These are phyloP conservation scores for Fraxinus platypoda DNA, from an alignment of 305 asterid species.

Conservation along the genomic window DNA sequence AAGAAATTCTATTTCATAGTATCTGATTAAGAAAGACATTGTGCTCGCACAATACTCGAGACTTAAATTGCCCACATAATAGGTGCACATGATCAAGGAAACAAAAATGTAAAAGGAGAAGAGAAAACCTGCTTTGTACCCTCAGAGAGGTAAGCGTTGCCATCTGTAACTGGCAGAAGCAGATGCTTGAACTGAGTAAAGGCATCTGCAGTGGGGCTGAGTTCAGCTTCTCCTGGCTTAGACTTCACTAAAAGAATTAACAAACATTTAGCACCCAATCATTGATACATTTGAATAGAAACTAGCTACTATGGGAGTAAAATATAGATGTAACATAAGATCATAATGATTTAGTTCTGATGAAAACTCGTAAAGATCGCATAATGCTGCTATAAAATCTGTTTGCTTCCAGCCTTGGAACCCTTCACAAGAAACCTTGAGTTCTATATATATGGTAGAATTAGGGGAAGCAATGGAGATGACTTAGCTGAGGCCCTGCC, in stretches of 20 bases:
- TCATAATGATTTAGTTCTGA: not conserved
- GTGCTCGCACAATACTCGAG: not conserved
- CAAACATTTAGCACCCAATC: slow-evolving; percentile 1
- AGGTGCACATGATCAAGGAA: not conserved
- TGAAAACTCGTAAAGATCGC: not conserved
- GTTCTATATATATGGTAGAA: not conserved
- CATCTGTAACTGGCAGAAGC: slow-evolving; percentile 84
- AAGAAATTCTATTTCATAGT: not conserved
- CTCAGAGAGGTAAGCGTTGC: slow-evolving; percentile 83
- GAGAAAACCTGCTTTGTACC: slow-evolving; percentile 81
- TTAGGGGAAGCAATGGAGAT: not conserved
- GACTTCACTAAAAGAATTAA: slow-evolving; percentile 50
- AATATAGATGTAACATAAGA: not conserved
- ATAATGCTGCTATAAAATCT: not conserved
- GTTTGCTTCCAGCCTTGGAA: not conserved
- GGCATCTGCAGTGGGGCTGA: slow-evolving; percentile 43
- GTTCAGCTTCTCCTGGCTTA: slow-evolving; percentile 50
- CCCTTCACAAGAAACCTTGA: not conserved
- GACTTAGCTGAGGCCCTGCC: not conserved
- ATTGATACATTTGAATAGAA: slow-evolving; percentile 1
- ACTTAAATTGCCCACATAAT: not conserved
- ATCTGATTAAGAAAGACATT: not conserved
- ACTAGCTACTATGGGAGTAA: not conserved
- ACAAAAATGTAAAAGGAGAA: not conserved
- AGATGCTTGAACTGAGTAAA: slow-evolving; percentile 75